Percentiles rank a stretch among this genome's conserved stretches.
These are phyloP conservation scores for Fusarium sp. DNA, from an alignment of 2,329 filamentous ascomycete genomes.

Conservation along the genomic window DNA sequence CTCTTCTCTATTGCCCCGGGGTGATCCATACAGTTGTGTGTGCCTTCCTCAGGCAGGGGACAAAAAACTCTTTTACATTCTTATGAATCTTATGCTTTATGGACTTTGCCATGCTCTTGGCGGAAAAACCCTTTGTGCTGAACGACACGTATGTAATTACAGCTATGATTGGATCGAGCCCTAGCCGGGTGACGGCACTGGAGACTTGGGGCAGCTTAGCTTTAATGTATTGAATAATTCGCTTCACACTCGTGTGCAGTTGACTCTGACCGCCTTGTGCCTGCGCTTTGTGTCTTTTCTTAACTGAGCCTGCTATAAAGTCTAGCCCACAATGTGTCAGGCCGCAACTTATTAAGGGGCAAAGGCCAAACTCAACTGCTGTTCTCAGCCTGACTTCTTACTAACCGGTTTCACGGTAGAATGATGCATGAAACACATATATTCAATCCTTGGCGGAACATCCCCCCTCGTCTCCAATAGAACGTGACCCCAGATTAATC, in stretches of 20 bases:
- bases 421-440: neutral
- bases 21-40: slow-evolving; percentile 25
- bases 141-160: slow-evolving; percentile 28
- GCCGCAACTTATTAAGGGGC: neutral
- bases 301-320: neutral
- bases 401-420: neutral
- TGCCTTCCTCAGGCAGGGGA: slow-evolving; percentile 21
- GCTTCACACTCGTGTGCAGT: slow-evolving; percentile 6
- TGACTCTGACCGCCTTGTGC: neutral
- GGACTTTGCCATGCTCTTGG: slow-evolving; percentile 15
- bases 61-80: neutral
- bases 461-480: neutral
- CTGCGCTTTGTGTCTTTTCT: neutral
- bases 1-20: slow-evolving; percentile 15
- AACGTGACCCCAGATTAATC: neutral
- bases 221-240: slow-evolving; percentile 26
- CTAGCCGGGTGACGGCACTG: slow-evolving; percentile 6
- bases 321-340: neutral
- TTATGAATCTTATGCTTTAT: slow-evolving; percentile 24
- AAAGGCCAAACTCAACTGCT: neutral
- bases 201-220: slow-evolving; percentile 4
- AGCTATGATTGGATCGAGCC: slow-evolving; percentile 32
- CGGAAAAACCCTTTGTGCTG: slow-evolving; percentile 20
- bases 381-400: neutral
- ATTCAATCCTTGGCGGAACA: neutral